These are phyloP conservation scores for Rhodamnia argentea DNA, from an alignment of 345 rosid species.

Conservation along the genomic window DNA sequence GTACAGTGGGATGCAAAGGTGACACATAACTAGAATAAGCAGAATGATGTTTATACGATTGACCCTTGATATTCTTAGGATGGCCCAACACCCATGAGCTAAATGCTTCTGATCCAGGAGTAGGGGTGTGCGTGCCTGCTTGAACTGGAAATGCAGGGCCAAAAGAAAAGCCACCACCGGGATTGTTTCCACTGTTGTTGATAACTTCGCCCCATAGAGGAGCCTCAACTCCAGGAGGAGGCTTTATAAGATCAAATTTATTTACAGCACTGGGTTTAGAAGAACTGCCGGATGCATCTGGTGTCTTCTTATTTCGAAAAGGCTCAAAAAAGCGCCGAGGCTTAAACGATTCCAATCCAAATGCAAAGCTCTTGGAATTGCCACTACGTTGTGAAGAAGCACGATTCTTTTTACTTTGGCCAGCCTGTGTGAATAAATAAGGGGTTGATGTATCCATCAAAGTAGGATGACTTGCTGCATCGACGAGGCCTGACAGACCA, in stretches of 20 bases:
- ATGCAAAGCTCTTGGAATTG: constrained; percentile 3
- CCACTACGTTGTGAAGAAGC: constrained; percentile 9
- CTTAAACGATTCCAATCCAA: constrained; percentile 1
- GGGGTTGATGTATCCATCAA: constrained; percentile 13
- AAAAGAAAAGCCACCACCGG: background rate
- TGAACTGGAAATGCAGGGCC: background rate
- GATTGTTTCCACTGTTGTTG: background rate
- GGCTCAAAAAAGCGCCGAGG: background rate
- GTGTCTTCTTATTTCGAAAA: background rate
- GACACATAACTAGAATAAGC: background rate
- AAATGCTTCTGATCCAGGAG: background rate
- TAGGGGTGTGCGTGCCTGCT: background rate
- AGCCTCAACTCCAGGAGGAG: constrained; percentile 7
- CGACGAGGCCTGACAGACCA: constrained; percentile 1
- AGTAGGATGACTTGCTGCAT: constrained; percentile 10
- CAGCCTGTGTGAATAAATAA: background rate
- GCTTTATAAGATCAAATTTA: background rate
- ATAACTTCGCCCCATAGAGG: background rate
- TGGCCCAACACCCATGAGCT: constrained; percentile 3
- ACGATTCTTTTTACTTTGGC: constrained; percentile 9
- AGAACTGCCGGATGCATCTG: constrained; percentile 14
- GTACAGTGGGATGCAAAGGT: background rate
- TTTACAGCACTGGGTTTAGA: constrained; percentile 1
- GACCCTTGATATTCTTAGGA: background rate
- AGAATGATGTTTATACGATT: background rate